Conservation (phyloP, 345 rosid species). For the Salix udensis region DNA sequence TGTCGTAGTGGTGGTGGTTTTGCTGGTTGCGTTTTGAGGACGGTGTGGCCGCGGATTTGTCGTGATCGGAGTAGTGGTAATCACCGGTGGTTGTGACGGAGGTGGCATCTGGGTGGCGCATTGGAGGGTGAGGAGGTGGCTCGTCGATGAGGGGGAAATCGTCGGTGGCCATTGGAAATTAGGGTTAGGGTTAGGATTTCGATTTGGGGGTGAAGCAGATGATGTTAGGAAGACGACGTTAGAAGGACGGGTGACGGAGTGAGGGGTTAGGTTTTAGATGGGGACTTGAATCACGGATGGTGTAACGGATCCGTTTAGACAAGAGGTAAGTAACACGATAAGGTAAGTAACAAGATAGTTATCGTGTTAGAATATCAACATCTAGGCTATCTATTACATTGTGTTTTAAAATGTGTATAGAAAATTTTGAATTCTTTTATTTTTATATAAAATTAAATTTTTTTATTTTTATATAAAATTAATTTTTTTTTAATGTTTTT, state of each 20-base stretch:
- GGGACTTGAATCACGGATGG: neutral
- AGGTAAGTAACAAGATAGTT: no score
- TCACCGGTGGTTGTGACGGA: conserved; percentile 8
- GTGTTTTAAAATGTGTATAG: no score
- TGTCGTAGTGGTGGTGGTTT: neutral
- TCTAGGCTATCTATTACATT: no score
- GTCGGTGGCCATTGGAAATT: conserved; percentile 14
- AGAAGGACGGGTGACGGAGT: conserved; percentile 11
- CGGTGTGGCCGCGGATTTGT: conserved; percentile 22
- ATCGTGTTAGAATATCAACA: no score
- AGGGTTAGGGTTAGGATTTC: neutral
- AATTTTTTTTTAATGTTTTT: no score
- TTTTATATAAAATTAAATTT: no score
- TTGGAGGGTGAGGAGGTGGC: conserved; percentile 3
- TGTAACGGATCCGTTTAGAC: conserved; percentile 26
- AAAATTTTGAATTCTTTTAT: no score
- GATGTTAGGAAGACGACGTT: conserved; percentile 20
- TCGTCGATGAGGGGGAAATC: conserved; percentile 18
- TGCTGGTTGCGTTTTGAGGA: conserved; percentile 24
- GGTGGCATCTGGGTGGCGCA: conserved; percentile 12
- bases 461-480: no score
- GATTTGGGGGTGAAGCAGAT: neutral
- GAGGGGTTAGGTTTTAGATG: neutral
- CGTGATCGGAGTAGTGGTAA: conserved; percentile 15
- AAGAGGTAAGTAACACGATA: neutral